A percentile compares a stretch with the other conserved stretches of the same genome.
These are phyloP conservation scores for Blumeriella jaapii DNA, from an alignment of 2,329 filamentous ascomycete species.

Conservation along the genomic window DNA sequence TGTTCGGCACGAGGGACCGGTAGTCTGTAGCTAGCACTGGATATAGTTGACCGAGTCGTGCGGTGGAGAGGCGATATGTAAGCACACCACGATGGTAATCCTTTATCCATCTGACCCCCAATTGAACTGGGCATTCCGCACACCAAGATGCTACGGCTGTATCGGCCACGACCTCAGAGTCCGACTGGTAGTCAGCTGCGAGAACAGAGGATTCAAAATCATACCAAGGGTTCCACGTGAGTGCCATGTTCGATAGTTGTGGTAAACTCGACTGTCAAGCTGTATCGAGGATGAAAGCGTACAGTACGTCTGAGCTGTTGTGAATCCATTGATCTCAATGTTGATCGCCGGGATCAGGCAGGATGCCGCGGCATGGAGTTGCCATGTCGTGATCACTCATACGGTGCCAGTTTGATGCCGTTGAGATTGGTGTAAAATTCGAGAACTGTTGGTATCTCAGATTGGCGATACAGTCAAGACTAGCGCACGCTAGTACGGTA, in stretches of 20 bases:
- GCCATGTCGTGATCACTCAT: too few relatives aligned
- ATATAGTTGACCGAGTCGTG: slow-evolving; percentile 41
- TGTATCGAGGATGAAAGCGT: slow-evolving; percentile 27
- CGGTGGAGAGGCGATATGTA: slow-evolving; percentile 39
- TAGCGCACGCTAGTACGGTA: too few relatives aligned
- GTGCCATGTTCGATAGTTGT: slow-evolving; percentile 37
- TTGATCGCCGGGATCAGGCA: slow-evolving; percentile 36
- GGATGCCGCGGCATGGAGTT: slow-evolving; percentile 35
- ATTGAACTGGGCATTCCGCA: slow-evolving; percentile 29
- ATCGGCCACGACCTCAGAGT: slow-evolving; percentile 26
- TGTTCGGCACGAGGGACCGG: slow-evolving; percentile 35
- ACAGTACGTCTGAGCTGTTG: slow-evolving; percentile 28
- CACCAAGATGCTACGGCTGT: slow-evolving; percentile 31
- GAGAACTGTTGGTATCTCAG: too few relatives aligned
- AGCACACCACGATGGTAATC: slow-evolving; percentile 40
- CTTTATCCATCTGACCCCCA: slow-evolving; percentile 30
- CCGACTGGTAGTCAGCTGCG: slow-evolving; percentile 25
- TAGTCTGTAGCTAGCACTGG: slow-evolving; percentile 41
- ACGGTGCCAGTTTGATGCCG: too few relatives aligned
- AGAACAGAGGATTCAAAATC: slow-evolving; percentile 33
- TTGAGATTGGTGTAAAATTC: too few relatives aligned
- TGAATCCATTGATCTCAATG: slow-evolving; percentile 32
- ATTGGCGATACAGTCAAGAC: too few relatives aligned
- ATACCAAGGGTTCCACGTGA: slow-evolving; percentile 34
- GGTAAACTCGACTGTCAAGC: slow-evolving; percentile 33